Evolutionary conservation across 1,284 basidiomycete species (phyloP), one percentile per base, ranked within the genome.

Genomic region (Heterobasidion irregulare): DNA sequence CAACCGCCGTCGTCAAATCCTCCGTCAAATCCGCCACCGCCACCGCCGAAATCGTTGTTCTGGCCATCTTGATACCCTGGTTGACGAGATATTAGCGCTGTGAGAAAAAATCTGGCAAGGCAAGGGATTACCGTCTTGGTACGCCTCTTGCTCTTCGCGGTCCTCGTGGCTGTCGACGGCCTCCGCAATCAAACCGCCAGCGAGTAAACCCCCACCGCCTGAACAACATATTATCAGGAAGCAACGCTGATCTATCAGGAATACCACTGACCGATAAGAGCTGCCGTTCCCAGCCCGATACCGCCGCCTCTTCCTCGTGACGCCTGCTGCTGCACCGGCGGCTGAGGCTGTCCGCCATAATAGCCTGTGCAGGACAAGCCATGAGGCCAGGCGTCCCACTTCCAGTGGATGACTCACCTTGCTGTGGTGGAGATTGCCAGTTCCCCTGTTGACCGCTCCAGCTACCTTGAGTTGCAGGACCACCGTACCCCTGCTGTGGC

Each of bases 161-260:
- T 74, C 69, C 34, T 78, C 61, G 54, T 77, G 70, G 61, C 75
- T 66, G 48, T 79, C 77, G 38, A 82, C 56, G 1, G 76, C 79
- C 46, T 81, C 73, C 50, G 63, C 75, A 35, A 86, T 61, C 50
- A 87, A 63, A 2, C 71, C 70, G 59, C 85, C 84, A 48, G 78
- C 84, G 19, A 84, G 62, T 15, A 86, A 63, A 61, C 83, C 84
- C 18, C 72, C 83, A 61, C 75, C 83, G 60, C 76, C 83, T 78
- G 59, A 7, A 53, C 18, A 46, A 32, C 8, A 6, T 9, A 43
- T 18, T 33, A 58, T 47, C 12, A 56, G 45, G 26, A 32, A 10
- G 13, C 34, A 34, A 2, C 46, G n/a, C 46, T 32, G 12, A 47
- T 43, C 53, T 12, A 53, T n/a, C 13, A 38, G 38, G 45, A 46